Base-by-base conservation (phyloP, 2,329 filamentous ascomycete genomes). In the Alternaria postmessia region DNA sequence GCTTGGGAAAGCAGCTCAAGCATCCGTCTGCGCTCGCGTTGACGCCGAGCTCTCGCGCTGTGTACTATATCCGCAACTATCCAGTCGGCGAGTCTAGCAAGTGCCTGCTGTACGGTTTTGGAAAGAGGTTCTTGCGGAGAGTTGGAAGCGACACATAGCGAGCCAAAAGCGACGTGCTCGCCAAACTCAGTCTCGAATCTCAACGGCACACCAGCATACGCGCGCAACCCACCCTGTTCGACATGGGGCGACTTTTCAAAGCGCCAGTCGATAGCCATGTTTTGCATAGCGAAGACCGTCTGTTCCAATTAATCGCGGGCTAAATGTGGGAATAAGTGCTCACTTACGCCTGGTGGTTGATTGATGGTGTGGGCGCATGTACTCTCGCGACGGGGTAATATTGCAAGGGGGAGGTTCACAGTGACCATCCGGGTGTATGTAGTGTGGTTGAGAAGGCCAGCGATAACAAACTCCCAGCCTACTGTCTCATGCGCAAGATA, bases 401-500 rank as follows among this genome's bases (percentile, higher is more conserved):
- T 73, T 16, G 75, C 79, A 1, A 83, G 64, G 0, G 79, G 75
- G 4, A 83, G 67, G 2, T 81, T 81, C 2, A 79, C 74, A 0
- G 81, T 79, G 3, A 77, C 81, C 24, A 83, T 59, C 14, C 82
- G 78, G 4, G 77, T 80, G 62, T 80, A 83, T 32, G 78, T 75
- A 46, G 82, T 77, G 59, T 81, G 73, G 26, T 81, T 79, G 5
- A 83, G 70, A 3, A 83, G 66, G 2, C 82, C 82, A 6, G 82
- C 73, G 18, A 83, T 79, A n/a, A 76, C 81, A 54, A 78, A 81
- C 8, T 84, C 81, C 81, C 82, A 84, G 7, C 75, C 81, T 5
- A 79, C 76, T 1, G 78, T 78, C 22, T 82, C 77, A 24, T 78
- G 71, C 0, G 79, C 80, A 3, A 84, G 68, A 16, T 74, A 68